These are phyloP conservation scores for Stephania yunnanensis DNA, from an alignment of 164 flowering plant genomes.

Conservation along the genomic window DNA sequence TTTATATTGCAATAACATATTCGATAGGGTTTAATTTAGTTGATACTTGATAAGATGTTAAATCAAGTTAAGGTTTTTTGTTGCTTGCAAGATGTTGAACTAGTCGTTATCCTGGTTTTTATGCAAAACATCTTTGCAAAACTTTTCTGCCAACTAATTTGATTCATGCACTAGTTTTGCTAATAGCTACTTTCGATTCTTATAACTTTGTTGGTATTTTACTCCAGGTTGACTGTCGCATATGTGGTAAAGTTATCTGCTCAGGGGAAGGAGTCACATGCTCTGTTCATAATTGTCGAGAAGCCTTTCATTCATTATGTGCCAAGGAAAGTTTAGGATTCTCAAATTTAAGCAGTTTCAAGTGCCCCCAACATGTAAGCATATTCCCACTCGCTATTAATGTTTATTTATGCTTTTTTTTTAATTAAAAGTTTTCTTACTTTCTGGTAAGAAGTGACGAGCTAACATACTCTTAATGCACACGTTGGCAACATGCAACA, in stretches of 20 bases:
- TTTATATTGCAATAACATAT: background rate
- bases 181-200: background rate
- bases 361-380: slow-evolving; percentile 92
- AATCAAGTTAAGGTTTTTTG: background rate
- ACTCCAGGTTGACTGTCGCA: slow-evolving; percentile 62
- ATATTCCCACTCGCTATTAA: background rate
- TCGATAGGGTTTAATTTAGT: no score
- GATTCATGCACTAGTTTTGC: background rate
- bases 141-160: background rate
- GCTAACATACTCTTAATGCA: background rate
- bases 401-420: background rate
- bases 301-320: slow-evolving; percentile 54
- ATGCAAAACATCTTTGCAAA: background rate
- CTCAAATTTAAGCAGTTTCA: slow-evolving; percentile 44
- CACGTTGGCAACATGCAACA: background rate
- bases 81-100: background rate
- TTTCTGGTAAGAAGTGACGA: background rate
- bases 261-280: slow-evolving; percentile 60
- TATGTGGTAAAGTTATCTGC: slow-evolving; percentile 42
- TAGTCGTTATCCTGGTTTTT: background rate
- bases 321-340: slow-evolving; percentile 36
- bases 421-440: background rate
- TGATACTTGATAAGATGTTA: background rate
- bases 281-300: slow-evolving; percentile 57
- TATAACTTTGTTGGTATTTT: background rate